Evolutionary conservation across 345 rosid species (phyloP).

Genomic region (Hibiscus trionum): DNA sequence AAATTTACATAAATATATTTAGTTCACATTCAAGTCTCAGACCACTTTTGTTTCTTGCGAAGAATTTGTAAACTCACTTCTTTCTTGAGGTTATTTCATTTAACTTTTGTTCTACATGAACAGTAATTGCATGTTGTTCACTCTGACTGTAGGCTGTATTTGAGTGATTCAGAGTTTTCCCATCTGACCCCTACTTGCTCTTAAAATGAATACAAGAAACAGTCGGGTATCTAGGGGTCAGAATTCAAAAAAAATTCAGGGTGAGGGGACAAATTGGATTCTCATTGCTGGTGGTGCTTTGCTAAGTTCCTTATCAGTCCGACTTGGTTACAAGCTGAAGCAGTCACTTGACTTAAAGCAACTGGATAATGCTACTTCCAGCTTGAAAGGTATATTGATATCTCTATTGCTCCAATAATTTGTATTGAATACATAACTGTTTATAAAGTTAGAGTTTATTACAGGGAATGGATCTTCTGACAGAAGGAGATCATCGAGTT

Average conservation of each 20-base stretch:
- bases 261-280: neutral
- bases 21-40: too few relatives aligned
- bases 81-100: neutral
- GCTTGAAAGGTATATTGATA: neutral
- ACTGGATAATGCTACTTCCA: neutral
- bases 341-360: neutral
- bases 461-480: neutral
- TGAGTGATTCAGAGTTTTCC: neutral
- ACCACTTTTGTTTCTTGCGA: too few relatives aligned
- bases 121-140: neutral
- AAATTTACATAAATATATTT: too few relatives aligned
- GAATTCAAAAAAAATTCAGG: neutral
- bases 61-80: too few relatives aligned
- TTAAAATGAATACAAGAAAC: neutral
- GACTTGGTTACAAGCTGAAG: neutral
- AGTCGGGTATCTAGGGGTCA: neutral
- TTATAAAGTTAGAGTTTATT: neutral
- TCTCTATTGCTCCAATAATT: neutral
- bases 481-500: neutral
- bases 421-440: neutral
- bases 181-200: neutral
- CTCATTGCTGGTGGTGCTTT: neutral
- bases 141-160: neutral
- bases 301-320: neutral
- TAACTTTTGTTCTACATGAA: neutral